Percentiles rank a stretch among this genome's conserved stretches.
These are phyloP conservation scores for Kurtzmaniella quercitrusa DNA, from an alignment of 1,139 yeast species.

Conservation along the genomic window DNA sequence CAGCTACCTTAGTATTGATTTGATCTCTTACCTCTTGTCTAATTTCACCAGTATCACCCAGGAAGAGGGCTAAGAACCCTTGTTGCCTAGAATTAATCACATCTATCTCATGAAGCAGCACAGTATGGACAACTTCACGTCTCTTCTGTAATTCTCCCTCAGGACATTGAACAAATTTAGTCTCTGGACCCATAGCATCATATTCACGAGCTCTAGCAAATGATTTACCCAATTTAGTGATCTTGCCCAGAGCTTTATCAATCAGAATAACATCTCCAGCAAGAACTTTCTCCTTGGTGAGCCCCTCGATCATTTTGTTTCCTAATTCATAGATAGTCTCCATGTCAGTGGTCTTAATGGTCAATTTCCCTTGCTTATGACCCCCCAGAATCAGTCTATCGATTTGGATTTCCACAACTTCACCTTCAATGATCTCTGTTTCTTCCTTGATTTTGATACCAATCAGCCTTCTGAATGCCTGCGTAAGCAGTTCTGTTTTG, in stretches of 20 bases:
- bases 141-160: constrained; percentile 97
- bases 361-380: constrained; percentile 95
- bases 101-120: constrained; percentile 94
- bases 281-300: constrained; percentile 89
- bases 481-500: constrained; percentile 93
- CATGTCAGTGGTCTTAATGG: constrained; percentile 98
- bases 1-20: constrained; percentile 93
- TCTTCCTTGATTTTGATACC: constrained; percentile 96
- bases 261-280: constrained; percentile 97
- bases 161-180: constrained; percentile 96
- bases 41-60: constrained; percentile 98
- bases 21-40: constrained; percentile 95
- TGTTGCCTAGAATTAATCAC: constrained; percentile 97
- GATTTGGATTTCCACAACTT: constrained; percentile 96
- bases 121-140: constrained; percentile 93
- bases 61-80: constrained; percentile 92
- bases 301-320: constrained; percentile 93
- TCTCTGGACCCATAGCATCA: constrained; percentile 99
- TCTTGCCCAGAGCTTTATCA: constrained; percentile 93
- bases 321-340: constrained; percentile 97
- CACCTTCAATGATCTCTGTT: constrained; percentile 96
- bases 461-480: constrained; percentile 91
- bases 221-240: constrained; percentile 90
- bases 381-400: constrained; percentile 97
- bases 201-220: constrained; percentile 95